Evolutionary conservation across 169 alveolate species (phyloP).

Genomic region (Plasmodium ovale): DNA sequence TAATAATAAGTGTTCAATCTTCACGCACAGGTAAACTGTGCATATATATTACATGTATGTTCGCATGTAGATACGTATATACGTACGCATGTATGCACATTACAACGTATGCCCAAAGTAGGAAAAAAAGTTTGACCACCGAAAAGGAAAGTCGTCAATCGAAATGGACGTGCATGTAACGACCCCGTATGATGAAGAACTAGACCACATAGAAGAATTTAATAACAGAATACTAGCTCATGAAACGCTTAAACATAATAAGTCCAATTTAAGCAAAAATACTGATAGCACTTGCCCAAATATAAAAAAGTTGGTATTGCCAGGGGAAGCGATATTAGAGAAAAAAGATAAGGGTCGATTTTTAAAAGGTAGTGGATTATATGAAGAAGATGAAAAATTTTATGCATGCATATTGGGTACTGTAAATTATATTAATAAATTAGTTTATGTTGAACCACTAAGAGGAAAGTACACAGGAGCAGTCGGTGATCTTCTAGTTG

Average conservation of each 20-base stretch:
- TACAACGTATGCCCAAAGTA: not conserved
- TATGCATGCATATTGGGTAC: slow-evolving; percentile 66
- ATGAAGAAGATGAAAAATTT: slow-evolving; percentile 65
- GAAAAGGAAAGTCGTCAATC: not conserved
- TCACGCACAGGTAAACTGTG: too few species aligned
- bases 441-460: slow-evolving; percentile 88
- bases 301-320: slow-evolving; percentile 65
- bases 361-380: slow-evolving; percentile 72
- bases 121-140: not conserved
- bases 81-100: too few species aligned
- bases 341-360: slow-evolving; percentile 61
- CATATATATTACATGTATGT: too few species aligned
- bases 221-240: slow-evolving; percentile 35
- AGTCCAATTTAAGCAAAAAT: slow-evolving; percentile 16
- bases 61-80: too few species aligned
- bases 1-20: too few species aligned
- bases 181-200: slow-evolving; percentile 74
- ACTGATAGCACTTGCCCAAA: slow-evolving; percentile 49
- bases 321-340: slow-evolving; percentile 70
- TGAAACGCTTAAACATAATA: slow-evolving; percentile 52
- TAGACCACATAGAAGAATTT: slow-evolving; percentile 69
- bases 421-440: slow-evolving; percentile 84
- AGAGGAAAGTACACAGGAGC: slow-evolving; percentile 88
- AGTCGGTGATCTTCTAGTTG: slow-evolving; percentile 90
- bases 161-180: slow-evolving; percentile 62